These are phyloP conservation scores for Rhodotorula sp. DNA, from an alignment of 1,284 basidiomycete genomes.

Conservation along the genomic window DNA sequence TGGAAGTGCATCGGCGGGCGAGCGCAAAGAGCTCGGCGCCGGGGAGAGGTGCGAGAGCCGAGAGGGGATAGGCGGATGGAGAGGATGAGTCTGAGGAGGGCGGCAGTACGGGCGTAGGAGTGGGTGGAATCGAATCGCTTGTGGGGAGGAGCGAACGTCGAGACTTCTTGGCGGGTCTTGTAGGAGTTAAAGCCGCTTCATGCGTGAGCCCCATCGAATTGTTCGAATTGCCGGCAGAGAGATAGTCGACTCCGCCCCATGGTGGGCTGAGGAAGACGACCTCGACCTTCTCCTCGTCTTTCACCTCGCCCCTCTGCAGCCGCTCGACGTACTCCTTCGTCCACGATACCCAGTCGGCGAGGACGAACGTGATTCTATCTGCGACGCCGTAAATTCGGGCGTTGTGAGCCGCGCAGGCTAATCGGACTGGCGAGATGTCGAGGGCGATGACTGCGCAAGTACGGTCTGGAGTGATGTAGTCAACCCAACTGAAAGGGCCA, in stretches of 20 bases:
- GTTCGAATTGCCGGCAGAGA: conserved; percentile 71
- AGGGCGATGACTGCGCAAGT: conserved; percentile 75
- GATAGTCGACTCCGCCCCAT: conserved; percentile 80
- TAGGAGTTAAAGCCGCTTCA: not conserved
- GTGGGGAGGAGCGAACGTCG: not conserved
- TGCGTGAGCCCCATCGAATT: conserved; percentile 45
- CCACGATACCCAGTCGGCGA: conserved; percentile 81
- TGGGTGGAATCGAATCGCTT: not conserved
- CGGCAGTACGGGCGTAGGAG: not conserved
- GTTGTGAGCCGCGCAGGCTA: conserved; percentile 86
- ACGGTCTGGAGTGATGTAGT: no score
- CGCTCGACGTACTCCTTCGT: conserved; percentile 56
- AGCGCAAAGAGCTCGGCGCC: conserved; percentile 77
- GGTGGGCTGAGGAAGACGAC: conserved; percentile 89
- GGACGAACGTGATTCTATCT: conserved; percentile 88
- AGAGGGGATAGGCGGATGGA: conserved; percentile 60
- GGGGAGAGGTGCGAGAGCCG: conserved; percentile 71
- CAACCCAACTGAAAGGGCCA: no score
- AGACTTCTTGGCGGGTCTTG: conserved; percentile 2
- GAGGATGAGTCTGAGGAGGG: not conserved
- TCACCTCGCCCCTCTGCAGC: conserved; percentile 18
- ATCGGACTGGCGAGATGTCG: conserved; percentile 76
- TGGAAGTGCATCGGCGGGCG: conserved; percentile 65
- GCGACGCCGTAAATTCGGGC: conserved; percentile 88
- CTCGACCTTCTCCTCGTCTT: conserved; percentile 61